Percentiles rank a stretch among this genome's conserved stretches.
Conservation (phyloP, 305 asterid genomes). For the Solanum hybrid region DNA sequence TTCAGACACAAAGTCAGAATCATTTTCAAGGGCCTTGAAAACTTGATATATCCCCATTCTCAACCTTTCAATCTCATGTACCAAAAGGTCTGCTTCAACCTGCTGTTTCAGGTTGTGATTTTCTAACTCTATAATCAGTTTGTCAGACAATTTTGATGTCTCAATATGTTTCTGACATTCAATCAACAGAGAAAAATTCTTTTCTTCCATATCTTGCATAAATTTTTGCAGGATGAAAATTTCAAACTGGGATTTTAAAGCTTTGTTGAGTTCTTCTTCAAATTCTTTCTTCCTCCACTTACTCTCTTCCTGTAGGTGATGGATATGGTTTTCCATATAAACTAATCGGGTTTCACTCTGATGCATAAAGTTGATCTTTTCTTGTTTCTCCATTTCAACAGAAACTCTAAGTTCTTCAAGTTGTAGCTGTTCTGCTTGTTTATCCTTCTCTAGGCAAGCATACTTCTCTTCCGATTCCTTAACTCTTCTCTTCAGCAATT, state of each 20-base stretch:
- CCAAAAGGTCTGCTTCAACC: slow-evolving; percentile 62
- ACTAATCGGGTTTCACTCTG: slow-evolving; percentile 40
- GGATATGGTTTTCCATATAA: slow-evolving; percentile 56
- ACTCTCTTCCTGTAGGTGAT: slow-evolving; percentile 56
- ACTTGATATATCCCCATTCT: slow-evolving; percentile 55
- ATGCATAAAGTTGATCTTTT: slow-evolving; percentile 34
- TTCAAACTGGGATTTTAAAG: slow-evolving; percentile 73
- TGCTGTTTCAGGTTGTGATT: slow-evolving; percentile 79
- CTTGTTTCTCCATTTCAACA: slow-evolving; percentile 59
- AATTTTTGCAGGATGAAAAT: slow-evolving; percentile 67
- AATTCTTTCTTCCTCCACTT: slow-evolving; percentile 57
- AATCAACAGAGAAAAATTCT: slow-evolving; percentile 45
- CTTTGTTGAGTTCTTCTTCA: slow-evolving; percentile 71
- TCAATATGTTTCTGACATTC: slow-evolving; percentile 85
- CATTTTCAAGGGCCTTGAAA: slow-evolving; percentile 48
- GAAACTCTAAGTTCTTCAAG: slow-evolving; percentile 47
- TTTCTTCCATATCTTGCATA: slow-evolving; percentile 85
- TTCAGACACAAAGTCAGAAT: slow-evolving; percentile 18
- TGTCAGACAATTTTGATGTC: slow-evolving; percentile 74
- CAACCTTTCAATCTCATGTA: slow-evolving; percentile 70
- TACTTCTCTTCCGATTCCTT: slow-evolving; percentile 50
- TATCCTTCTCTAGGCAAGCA: slow-evolving; percentile 58
- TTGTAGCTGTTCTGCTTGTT: slow-evolving; percentile 39
- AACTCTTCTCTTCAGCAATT: slow-evolving; percentile 49
- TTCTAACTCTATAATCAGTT: slow-evolving; percentile 73